phyloP scores from a whole-genome alignment of 2,329 filamentous ascomycete species.

The Neonectria faginata region DNA sequence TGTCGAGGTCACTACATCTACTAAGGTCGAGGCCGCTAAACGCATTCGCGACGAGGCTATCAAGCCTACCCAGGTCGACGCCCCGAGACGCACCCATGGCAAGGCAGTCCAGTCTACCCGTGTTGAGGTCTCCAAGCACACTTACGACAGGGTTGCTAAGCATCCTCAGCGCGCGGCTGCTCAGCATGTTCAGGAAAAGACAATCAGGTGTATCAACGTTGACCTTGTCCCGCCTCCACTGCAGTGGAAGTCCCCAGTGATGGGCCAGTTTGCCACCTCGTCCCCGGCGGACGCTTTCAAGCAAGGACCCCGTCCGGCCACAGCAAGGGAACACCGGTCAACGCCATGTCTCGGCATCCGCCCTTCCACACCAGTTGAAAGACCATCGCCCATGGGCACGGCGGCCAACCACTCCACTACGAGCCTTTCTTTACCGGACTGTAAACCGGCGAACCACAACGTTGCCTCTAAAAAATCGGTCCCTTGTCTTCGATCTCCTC shows the following conservation, averaged over 20 bases:
- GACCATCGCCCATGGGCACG: conserved; percentile 35
- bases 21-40: neutral
- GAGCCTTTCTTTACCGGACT: conserved; percentile 34
- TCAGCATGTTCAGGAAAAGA: conserved; percentile 6
- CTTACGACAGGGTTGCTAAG: neutral
- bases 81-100: too few species aligned
- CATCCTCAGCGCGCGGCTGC: conserved; percentile 27
- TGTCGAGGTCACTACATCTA: neutral
- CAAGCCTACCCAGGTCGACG: neutral
- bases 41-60: neutral
- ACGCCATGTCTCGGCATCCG: conserved; percentile 33
- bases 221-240: conserved; percentile 20
- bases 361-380: conserved; percentile 25
- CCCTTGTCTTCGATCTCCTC: conserved; percentile 41
- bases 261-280: conserved; percentile 27
- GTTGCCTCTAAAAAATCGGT: conserved; percentile 47
- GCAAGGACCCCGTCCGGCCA: conserved; percentile 29
- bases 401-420: conserved; percentile 41
- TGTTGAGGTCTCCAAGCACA: neutral
- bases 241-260: conserved; percentile 29
- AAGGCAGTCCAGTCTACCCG: neutral
- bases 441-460: conserved; percentile 32
- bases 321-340: conserved; percentile 32
- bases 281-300: conserved; percentile 31
- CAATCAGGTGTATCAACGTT: conserved; percentile 1